These are phyloP conservation scores for Plenodomus biglobosus DNA, from an alignment of 2,329 filamentous ascomycete genomes.

Conservation along the genomic window DNA sequence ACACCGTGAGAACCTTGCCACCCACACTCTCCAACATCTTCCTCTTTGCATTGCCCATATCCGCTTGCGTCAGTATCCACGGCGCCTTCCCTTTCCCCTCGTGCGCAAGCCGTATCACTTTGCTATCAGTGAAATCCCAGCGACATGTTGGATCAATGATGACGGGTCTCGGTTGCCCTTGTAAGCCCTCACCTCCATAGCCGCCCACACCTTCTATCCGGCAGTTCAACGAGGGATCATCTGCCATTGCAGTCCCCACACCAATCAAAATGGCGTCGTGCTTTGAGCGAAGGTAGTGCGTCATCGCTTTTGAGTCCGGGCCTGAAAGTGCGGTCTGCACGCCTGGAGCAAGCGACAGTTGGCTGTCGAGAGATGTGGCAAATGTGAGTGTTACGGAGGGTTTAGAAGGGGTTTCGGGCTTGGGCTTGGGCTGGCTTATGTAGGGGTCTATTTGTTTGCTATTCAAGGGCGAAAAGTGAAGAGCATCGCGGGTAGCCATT, in stretches of 20 bases:
- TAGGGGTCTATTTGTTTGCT: slow-evolving; percentile 55
- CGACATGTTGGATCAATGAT: slow-evolving; percentile 77
- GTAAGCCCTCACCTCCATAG: slow-evolving; percentile 55
- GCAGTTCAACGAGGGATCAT: slow-evolving; percentile 85
- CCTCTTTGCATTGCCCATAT: slow-evolving; percentile 32
- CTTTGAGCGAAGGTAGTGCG: slow-evolving; percentile 79
- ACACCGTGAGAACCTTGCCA: slow-evolving; percentile 21
- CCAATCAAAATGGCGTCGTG: slow-evolving; percentile 87
- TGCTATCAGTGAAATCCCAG: slow-evolving; percentile 66
- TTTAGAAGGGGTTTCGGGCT: slow-evolving; percentile 8
- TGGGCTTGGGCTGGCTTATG: slow-evolving; percentile 41
- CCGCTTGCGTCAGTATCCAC: slow-evolving; percentile 59
- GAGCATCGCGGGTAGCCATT: slow-evolving; percentile 19
- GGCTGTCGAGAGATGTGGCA: slow-evolving; percentile 84
- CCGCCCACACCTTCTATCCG: slow-evolving; percentile 65
- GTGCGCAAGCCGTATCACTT: slow-evolving; percentile 66
- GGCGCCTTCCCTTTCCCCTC: slow-evolving; percentile 71
- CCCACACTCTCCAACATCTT: slow-evolving; percentile 30
- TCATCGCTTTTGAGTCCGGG: slow-evolving; percentile 84
- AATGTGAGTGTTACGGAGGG: slow-evolving; percentile 72
- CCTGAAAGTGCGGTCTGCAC: slow-evolving; percentile 83
- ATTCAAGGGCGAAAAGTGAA: slow-evolving; percentile 48
- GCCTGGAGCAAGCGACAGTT: slow-evolving; percentile 74
- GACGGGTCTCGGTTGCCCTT: slow-evolving; percentile 74
- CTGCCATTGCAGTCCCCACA: slow-evolving; percentile 78